Percentiles rank a stretch among this genome's conserved stretches.
Evolutionary conservation across 2,329 filamentous ascomycete species (phyloP).

Genomic region (Nigrospora sphaerica): DNA sequence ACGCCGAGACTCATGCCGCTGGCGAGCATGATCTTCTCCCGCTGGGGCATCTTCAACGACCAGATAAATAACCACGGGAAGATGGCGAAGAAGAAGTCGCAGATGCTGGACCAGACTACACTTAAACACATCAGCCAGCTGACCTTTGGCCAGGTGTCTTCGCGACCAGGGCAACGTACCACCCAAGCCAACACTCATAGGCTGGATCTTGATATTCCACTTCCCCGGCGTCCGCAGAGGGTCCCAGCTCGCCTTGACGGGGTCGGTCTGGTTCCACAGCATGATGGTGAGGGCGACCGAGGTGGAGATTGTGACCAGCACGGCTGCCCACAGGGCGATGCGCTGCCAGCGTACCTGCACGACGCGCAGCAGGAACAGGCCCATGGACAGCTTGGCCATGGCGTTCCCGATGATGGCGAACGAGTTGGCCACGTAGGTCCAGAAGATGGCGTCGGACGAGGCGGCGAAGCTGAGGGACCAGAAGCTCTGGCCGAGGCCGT

Average conservation of each 20-base stretch:
- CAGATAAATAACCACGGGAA: slow-evolving; percentile 20
- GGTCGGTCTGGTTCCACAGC: slow-evolving; percentile 31
- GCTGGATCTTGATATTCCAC: slow-evolving; percentile 28
- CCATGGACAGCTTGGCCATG: slow-evolving; percentile 30
- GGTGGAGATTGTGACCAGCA: slow-evolving; percentile 22
- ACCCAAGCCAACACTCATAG: slow-evolving; percentile 27
- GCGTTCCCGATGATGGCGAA: slow-evolving; percentile 29
- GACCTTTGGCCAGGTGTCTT: neutral
- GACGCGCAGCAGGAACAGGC: slow-evolving; percentile 28
- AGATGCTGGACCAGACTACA: slow-evolving; percentile 27
- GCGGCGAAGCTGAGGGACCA: slow-evolving; percentile 21
- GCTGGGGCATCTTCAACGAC: slow-evolving; percentile 15
- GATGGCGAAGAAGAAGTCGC: slow-evolving; percentile 18
- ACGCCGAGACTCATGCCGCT: slow-evolving; percentile 19
- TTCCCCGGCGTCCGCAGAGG: slow-evolving; percentile 23
- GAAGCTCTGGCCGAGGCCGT: slow-evolving; percentile 25
- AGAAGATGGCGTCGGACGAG: slow-evolving; percentile 28
- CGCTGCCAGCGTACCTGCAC: slow-evolving; percentile 27
- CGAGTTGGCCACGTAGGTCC: slow-evolving; percentile 29
- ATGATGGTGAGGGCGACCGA: slow-evolving; percentile 23
- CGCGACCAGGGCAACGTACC: slow-evolving; percentile 11
- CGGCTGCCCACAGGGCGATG: slow-evolving; percentile 23
- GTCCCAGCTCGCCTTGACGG: slow-evolving; percentile 27
- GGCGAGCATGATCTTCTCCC: slow-evolving; percentile 19
- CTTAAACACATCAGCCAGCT: slow-evolving; percentile 14